A percentile compares a stretch with the other conserved stretches of the same genome.
phyloP scores from a whole-genome alignment of 2,329 filamentous ascomycete genomes.

The Shiraia bambusicola region DNA sequence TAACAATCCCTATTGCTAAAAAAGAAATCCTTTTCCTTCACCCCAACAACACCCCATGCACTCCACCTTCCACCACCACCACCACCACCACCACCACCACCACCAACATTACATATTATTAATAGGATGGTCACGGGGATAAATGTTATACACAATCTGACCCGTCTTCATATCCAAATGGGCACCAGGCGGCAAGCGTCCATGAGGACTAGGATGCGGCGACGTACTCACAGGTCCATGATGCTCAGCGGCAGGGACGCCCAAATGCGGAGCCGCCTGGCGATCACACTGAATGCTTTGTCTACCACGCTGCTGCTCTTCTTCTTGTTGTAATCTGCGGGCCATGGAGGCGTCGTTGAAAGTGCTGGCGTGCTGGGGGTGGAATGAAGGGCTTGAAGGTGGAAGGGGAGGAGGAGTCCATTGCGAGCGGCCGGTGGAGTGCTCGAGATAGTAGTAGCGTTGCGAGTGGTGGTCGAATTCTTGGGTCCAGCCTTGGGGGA shows the following conservation, averaged over 20 bases:
- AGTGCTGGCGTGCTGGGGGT: not conserved
- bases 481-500: conserved; percentile 61
- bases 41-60: no score
- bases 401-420: conserved; percentile 53
- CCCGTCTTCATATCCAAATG: conserved; percentile 19
- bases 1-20: no score
- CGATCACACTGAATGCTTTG: conserved; percentile 8
- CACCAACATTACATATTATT: not conserved
- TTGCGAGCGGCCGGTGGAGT: conserved; percentile 60
- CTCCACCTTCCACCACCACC: no score
- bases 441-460: conserved; percentile 65
- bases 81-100: no score
- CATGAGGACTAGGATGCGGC: conserved; percentile 6
- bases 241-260: not conserved
- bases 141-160: conserved; percentile 16
- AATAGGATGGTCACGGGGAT: conserved; percentile 11
- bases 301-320: conserved; percentile 1
- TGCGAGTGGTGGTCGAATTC: conserved; percentile 62
- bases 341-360: conserved; percentile 3
- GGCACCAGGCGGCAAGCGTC: conserved; percentile 13
- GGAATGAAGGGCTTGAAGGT: no score
- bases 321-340: conserved; percentile 5
- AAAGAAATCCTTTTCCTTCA: no score
- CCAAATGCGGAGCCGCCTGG: no score
- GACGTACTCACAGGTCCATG: conserved; percentile 1